Percentiles rank a stretch among this genome's conserved stretches.
Evolutionary conservation across 345 rosid species (phyloP).

Genomic region (Camelina hispida): DNA sequence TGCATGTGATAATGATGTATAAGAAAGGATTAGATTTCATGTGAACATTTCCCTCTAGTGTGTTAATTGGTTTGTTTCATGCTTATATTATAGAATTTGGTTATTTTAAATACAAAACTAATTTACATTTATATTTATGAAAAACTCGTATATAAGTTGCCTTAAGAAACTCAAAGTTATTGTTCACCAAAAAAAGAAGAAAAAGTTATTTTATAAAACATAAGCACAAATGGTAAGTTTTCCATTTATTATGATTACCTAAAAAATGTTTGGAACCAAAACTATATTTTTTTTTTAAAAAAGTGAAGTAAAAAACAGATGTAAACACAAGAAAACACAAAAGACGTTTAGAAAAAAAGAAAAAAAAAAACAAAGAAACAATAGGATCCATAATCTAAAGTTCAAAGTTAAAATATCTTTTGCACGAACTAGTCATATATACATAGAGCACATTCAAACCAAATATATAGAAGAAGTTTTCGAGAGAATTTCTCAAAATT

Average conservation of each 20-base stretch:
- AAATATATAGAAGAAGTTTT: background rate
- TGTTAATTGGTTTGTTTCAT: constrained; percentile 14
- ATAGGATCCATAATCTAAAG: background rate
- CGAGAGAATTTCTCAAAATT: background rate
- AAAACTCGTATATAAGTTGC: background rate
- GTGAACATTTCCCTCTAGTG: constrained; percentile 49
- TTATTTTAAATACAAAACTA: background rate
- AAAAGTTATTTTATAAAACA: background rate
- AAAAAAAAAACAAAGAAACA: background rate
- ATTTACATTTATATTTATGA: background rate
- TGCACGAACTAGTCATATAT: background rate
- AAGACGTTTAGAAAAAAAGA: background rate
- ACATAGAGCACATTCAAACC: background rate
- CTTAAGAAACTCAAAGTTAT: background rate
- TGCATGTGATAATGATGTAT: constrained; percentile 58
- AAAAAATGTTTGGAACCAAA: background rate
- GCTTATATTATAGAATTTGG: background rate
- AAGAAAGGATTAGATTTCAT: constrained; percentile 65
- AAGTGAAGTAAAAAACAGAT: background rate
- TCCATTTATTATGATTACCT: background rate
- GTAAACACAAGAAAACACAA: background rate
- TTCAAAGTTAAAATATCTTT: background rate
- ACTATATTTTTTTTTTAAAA: background rate
- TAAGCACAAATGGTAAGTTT: background rate
- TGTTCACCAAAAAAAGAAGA: too few species aligned